Evolutionary conservation across 2,329 filamentous ascomycete genomes (phyloP), one percentile per base, ranked within the genome.

Genomic region (Talaromyces sp.): DNA sequence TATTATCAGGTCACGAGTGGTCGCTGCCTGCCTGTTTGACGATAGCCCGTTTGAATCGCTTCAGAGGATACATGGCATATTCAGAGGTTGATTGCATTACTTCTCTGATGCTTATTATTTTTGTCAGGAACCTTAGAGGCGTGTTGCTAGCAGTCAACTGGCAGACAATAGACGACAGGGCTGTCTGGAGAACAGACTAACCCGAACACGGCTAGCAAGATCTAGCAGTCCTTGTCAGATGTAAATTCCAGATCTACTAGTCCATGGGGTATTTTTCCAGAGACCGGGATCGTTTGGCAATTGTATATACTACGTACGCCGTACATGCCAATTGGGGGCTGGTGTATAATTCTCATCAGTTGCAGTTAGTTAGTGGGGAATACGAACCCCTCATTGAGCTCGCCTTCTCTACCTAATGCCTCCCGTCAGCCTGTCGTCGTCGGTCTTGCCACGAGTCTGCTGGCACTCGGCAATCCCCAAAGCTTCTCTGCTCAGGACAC

Each of bases 391-490:
- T 59, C 56, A 59, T 45, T 59, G 43, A 31, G 49, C 24, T 52
- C 49, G 49, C 27, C 27, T 4, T 33, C 37, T 56, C 35, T 41
- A 63, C 22, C 22, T 22, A 22, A 22, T 63, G 61, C 61, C 24
- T 63, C 31, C 50, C 62, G 62, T 64, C 54, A 60, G 56, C 56
- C 43, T 59, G 62, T 59, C 56, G 62, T 59, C 62, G 62, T 59
- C 62, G 27, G 43, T 59, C 47, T 54, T 49, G 61, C 61, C 61
- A 63, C 61, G 61, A 57, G 61, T 47, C 50, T 63, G 50, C 41
- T 63, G 61, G 61, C 16, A 56, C 60, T 35, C 60, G 60, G 49
- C 60, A 22, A 63, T 57, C 37, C 61, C 61, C 22, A 63, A 49
- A 47, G 61, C 56, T 63, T 41, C 61, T 63, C 27, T 56, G 31